These are phyloP conservation scores for Amorphotheca resinae DNA, from an alignment of 495 filamentous ascomycete genomes.

Conservation along the genomic window DNA sequence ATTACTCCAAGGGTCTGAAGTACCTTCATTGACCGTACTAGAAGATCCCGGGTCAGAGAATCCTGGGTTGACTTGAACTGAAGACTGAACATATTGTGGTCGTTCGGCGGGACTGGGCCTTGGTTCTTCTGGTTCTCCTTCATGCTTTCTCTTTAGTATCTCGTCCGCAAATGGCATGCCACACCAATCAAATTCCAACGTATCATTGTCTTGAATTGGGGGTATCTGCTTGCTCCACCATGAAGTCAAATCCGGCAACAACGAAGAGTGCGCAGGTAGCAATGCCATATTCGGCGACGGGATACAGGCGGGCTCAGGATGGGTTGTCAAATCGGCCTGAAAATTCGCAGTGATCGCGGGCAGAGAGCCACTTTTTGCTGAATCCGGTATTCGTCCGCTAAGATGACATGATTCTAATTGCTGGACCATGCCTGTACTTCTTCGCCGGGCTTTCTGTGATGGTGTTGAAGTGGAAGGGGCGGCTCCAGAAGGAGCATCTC, in stretches of 20 bases:
- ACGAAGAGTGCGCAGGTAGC: background rate
- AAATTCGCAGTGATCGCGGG: conserved; percentile 20
- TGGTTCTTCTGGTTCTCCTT: background rate
- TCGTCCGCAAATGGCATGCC: background rate
- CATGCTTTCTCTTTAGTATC: conserved; percentile 15
- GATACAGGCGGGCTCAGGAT: background rate
- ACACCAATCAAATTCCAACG: conserved; percentile 18
- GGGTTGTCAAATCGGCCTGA: background rate
- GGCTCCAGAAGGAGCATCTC: background rate
- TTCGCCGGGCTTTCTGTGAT: background rate
- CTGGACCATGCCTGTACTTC: conserved; percentile 26
- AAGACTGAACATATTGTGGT: conserved; percentile 4
- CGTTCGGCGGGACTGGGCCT: background rate
- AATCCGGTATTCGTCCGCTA: conserved; percentile 15
- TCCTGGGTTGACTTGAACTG: conserved; percentile 1
- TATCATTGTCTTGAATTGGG: background rate
- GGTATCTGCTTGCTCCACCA: background rate
- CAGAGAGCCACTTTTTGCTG: conserved; percentile 22
- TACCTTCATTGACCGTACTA: too few species aligned
- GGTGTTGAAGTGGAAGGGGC: background rate
- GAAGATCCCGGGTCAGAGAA: too few species aligned
- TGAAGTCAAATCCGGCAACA: background rate
- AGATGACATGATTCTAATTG: conserved; percentile 15
- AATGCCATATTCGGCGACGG: background rate
- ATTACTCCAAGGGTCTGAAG: too few species aligned